Evolutionary conservation across 139 green algal species (phyloP).

Genomic region (Asterochloris sp.): DNA sequence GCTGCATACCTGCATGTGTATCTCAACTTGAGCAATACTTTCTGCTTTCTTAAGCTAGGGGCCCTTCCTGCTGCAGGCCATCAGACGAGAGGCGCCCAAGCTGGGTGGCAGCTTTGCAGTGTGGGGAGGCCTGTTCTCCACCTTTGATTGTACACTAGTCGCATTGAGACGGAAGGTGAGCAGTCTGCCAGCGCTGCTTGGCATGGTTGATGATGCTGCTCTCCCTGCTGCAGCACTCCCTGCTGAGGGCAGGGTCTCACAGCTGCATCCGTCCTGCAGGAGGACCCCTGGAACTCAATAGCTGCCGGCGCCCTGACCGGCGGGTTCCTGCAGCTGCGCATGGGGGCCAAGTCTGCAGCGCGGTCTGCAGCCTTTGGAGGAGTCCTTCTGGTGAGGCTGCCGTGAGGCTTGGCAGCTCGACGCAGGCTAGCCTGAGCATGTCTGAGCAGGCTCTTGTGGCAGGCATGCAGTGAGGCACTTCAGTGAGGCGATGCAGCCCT

Average conservation of each 20-base stretch:
- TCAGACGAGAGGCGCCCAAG: constrained; percentile 84
- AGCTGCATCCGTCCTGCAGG: constrained; percentile 32
- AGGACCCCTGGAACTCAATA: constrained; percentile 99
- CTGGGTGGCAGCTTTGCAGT: constrained; percentile 98
- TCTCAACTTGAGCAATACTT: background rate
- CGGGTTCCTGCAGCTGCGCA: constrained; percentile 90
- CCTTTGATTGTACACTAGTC: constrained; percentile 96
- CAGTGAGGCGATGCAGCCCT: background rate
- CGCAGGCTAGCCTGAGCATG: no score
- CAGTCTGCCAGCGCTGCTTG: background rate
- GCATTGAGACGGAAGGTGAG: constrained; percentile 82
- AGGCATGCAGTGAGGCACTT: background rate
- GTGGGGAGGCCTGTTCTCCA: constrained; percentile 95
- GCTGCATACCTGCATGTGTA: background rate
- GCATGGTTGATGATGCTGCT: background rate
- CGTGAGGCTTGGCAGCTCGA: background rate
- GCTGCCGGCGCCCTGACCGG: constrained; percentile 85
- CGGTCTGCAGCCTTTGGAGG: constrained; percentile 90
- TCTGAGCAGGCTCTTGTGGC: background rate
- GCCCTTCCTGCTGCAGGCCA: constrained; percentile 41
- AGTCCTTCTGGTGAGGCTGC: constrained; percentile 70
- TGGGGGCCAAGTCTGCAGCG: constrained; percentile 65
- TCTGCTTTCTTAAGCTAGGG: background rate
- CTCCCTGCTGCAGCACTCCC: background rate
- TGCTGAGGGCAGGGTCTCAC: background rate